Base-by-base conservation (phyloP, 192 early-diverging fungal species). In the Funneliformis mosseae region DNA sequence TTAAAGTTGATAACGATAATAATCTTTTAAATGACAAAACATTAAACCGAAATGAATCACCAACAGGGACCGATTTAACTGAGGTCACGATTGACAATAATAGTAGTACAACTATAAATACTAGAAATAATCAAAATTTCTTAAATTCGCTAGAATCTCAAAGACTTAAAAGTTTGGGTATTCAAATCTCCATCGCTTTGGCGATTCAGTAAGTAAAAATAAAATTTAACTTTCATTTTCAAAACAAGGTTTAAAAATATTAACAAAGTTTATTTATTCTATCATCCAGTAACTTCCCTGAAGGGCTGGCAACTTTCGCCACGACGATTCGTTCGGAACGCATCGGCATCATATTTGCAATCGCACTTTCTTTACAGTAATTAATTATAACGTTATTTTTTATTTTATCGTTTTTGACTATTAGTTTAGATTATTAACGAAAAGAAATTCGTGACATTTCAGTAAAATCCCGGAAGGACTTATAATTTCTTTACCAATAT, bases 391-490 rank as follows among this genome's bases (percentile, higher is more conserved):
- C 33, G 33, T 33, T 41, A 33, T 33, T 33, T n/a, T n/a, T 33
- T 73, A 48, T 50, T 43, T 9, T 4, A 23, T 8, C 8, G 11
- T 48, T 25, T 18, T 48, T 43, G 10, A 21, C 6, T 12, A n/a
- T 48, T 0, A 33, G 11, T 63, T 62, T 59, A 46, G 9, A 68
- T 68, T 21, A 46, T 28, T 25, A 42, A 46, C 16, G 43, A 46
- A 33, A 48, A 33, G 46, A 9, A n/a, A 8, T 67, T 45, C 46
- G 1, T 48, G 5, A 23, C 46, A 16, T 67, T 67, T 27, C 11
- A 78, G 76, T 23, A 78, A 78, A 78, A 45, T 78, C 18, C 76
- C 76, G 3, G 76, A 78, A 67, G 63, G 76, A 43, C n/a, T 78
- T 21, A 67, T 78, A 3, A 68, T 78, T 48, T 42, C 76, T 12